A percentile compares a stretch with the other conserved stretches of the same genome.
Conservation (phyloP, 228 moss, liverwort and hornwort genomes). For the Sphagnum magellanicum region DNA sequence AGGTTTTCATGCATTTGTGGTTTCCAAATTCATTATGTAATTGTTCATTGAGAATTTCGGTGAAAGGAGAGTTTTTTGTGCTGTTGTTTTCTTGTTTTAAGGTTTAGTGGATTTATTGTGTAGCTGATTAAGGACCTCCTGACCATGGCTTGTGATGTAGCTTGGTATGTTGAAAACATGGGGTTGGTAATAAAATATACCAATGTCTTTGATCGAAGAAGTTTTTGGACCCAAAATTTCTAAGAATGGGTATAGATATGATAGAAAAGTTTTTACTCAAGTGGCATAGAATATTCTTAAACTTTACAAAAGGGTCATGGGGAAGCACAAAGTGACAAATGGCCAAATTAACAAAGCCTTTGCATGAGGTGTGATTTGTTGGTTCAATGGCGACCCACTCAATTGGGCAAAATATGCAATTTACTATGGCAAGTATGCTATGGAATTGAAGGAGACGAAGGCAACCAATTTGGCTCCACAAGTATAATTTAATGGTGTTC, state of each 20-base stretch:
- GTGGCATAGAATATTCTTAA: no score
- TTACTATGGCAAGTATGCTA: background rate
- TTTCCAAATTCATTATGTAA: background rate
- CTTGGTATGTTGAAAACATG: background rate
- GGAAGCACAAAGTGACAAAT: no score
- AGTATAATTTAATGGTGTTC: background rate
- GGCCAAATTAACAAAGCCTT: no score
- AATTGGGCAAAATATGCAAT: background rate
- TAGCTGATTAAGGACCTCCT: no score
- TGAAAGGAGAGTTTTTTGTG: background rate
- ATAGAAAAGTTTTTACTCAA: no score
- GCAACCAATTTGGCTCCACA: background rate
- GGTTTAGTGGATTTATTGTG: no score
- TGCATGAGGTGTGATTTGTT: background rate
- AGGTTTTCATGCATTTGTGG: background rate
- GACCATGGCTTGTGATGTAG: background rate
- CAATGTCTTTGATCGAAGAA: background rate
- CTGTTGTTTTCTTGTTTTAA: no score
- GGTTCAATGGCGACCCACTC: background rate
- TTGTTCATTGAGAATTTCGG: background rate
- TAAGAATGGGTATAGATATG: no score
- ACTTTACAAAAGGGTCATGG: no score
- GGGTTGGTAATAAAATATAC: background rate
- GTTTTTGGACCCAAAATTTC: background rate
- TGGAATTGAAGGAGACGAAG: background rate